Conservation (phyloP, 1,139 yeast species). For the Insectozyma bohioensis region DNA sequence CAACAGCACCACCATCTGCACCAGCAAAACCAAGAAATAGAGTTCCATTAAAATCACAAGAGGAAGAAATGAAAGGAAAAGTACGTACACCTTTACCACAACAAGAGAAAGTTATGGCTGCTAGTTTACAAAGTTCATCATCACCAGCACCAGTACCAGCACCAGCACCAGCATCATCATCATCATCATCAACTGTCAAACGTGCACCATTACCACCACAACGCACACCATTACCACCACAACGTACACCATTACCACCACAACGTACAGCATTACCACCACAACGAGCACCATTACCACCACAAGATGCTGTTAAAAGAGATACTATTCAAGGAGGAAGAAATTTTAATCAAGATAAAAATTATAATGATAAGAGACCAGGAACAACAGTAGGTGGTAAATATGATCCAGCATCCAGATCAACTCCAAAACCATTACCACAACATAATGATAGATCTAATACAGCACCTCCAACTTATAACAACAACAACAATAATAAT, state of each 20-base stretch:
- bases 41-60: slow-evolving; percentile 6
- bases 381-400: slow-evolving; percentile 4
- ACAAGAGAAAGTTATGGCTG: slow-evolving; percentile 3
- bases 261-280: slow-evolving; percentile 3
- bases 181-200: not conserved
- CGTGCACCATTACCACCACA: slow-evolving; percentile 9
- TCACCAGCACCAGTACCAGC: not conserved
- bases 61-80: slow-evolving; percentile 4
- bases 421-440: not conserved
- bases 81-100: slow-evolving; percentile 10
- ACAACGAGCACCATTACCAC: slow-evolving; percentile 16
- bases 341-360: not conserved
- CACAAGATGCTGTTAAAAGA: no score
- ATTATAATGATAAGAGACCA: not conserved
- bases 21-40: not conserved
- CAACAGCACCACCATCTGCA: not conserved
- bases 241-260: slow-evolving; percentile 1
- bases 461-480: not conserved
- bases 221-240: slow-evolving; percentile 3
- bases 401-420: not conserved
- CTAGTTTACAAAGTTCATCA: not conserved
- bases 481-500: no score
- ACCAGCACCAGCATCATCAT: not conserved
- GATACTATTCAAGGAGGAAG: no score
- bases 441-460: not conserved